phyloP scores from a whole-genome alignment of 495 filamentous ascomycete genomes.

The Xylaria intraflava region DNA sequence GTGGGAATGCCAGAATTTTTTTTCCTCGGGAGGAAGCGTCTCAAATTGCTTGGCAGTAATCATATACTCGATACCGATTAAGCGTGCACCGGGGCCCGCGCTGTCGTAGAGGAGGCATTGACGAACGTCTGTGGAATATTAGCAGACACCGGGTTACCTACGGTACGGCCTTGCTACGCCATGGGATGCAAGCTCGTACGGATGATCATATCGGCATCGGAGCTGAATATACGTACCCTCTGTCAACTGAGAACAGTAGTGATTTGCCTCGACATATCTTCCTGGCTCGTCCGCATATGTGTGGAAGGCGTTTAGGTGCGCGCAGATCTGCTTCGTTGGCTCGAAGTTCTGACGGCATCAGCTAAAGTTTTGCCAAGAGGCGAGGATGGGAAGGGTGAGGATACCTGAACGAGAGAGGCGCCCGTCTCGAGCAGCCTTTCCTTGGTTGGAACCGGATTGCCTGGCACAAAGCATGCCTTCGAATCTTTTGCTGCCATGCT shows the following conservation, averaged over 20 bases:
- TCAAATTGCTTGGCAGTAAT: constrained; percentile 64
- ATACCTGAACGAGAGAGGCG: constrained; percentile 22
- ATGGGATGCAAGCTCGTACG: not conserved
- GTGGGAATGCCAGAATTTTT: constrained; percentile 71
- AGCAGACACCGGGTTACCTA: not conserved
- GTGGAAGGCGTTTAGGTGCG: constrained; percentile 81
- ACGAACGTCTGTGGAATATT: constrained; percentile 37
- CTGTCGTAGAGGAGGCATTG: constrained; percentile 87
- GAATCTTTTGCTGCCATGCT: constrained; percentile 8
- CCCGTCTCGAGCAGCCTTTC: constrained; percentile 25
- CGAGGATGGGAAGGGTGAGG: not conserved
- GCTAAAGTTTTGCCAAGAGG: not conserved
- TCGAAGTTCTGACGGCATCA: constrained; percentile 50
- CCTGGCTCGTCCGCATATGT: constrained; percentile 63
- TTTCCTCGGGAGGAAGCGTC: constrained; percentile 58
- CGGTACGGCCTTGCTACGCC: not conserved
- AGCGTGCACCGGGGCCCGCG: constrained; percentile 53
- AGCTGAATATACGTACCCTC: constrained; percentile 38
- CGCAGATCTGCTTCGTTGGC: constrained; percentile 72
- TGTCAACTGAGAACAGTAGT: constrained; percentile 78
- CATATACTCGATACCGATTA: constrained; percentile 94
- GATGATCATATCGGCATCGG: not conserved
- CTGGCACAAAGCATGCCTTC: constrained; percentile 14
- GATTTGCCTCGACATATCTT: constrained; percentile 68
- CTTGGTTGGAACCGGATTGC: constrained; percentile 15